Conservation (phyloP, 2,329 filamentous ascomycete genomes). For the Trichophyton verrucosum region DNA sequence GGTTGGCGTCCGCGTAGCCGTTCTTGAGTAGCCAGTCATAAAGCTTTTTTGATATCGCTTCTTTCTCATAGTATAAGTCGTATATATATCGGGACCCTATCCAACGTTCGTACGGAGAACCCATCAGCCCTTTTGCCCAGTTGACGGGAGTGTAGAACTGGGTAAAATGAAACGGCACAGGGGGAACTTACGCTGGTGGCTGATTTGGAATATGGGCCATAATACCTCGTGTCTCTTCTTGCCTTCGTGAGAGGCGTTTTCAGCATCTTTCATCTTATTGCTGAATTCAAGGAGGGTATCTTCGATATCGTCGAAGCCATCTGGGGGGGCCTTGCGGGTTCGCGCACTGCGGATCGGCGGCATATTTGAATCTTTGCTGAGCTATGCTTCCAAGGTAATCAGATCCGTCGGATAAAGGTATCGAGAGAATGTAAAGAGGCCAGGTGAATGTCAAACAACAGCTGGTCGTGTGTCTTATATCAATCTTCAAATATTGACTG, state of each 20-base stretch:
- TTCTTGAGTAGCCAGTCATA: constrained; percentile 98
- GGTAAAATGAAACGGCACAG: neutral
- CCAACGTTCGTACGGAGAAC: neutral
- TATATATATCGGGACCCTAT: constrained; percentile 74
- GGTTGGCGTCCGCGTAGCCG: constrained; percentile 80
- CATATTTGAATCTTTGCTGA: constrained; percentile 31
- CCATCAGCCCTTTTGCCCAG: neutral
- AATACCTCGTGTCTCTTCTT: constrained; percentile 82
- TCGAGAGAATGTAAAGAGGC: too few species aligned
- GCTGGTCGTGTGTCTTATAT: neutral
- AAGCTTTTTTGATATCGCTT: constrained; percentile 79
- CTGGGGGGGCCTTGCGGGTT: constrained; percentile 52
- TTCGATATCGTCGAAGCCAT: constrained; percentile 56
- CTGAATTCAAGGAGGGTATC: constrained; percentile 55
- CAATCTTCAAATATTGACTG: neutral
- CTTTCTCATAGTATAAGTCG: constrained; percentile 95
- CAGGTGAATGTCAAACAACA: neutral
- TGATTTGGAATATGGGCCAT: constrained; percentile 97
- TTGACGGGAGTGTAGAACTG: neutral
- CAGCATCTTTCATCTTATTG: constrained; percentile 65
- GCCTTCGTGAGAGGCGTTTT: constrained; percentile 68
- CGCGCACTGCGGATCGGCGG: constrained; percentile 48
- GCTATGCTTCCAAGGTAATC: neutral
- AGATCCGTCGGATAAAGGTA: too few species aligned
- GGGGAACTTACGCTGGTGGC: constrained; percentile 60